Conservation (phyloP, 1,284 basidiomycete species). For the Veloporphyrellus conicus region DNA sequence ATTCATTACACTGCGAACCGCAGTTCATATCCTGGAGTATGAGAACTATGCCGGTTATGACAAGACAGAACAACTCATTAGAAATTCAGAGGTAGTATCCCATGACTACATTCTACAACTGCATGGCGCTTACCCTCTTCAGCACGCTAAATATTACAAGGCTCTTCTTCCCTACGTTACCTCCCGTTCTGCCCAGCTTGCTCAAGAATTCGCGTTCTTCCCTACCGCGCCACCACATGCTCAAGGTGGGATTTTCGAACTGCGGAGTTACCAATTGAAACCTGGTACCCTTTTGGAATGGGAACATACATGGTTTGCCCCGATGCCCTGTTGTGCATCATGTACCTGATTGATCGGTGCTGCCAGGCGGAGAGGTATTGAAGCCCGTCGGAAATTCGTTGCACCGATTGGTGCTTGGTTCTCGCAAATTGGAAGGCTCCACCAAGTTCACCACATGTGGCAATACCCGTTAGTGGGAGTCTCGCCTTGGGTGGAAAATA, state of each 20-base stretch:
- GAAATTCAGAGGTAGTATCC: conserved; percentile 52
- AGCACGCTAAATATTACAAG: conserved; percentile 62
- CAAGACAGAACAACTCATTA: conserved; percentile 58
- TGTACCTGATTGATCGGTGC: conserved; percentile 7
- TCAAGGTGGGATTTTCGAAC: conserved; percentile 87
- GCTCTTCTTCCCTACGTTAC: conserved; percentile 70
- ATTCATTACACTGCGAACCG: neutral
- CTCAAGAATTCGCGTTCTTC: conserved; percentile 92
- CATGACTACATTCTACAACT: conserved; percentile 1
- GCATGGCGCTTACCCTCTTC: conserved; percentile 5
- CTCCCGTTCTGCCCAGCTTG: conserved; percentile 72
- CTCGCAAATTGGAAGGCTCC: conserved; percentile 83
- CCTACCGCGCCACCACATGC: conserved; percentile 82
- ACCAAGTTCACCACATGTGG: conserved; percentile 93
- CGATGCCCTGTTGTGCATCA: neutral
- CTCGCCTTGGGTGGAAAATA: conserved; percentile 3
- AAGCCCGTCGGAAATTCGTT: conserved; percentile 79
- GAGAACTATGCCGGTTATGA: conserved; percentile 86
- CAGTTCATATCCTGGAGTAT: conserved; percentile 81
- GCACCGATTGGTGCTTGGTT: conserved; percentile 93
- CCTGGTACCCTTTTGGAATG: conserved; percentile 89
- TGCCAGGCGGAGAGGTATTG: conserved; percentile 76
- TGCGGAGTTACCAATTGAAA: conserved; percentile 79
- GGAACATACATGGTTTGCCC: conserved; percentile 80
- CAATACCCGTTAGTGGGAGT: conserved; percentile 72